Evolutionary conservation across 2,329 filamentous ascomycete genomes (phyloP).

Genomic region (Aspergillus hortae): DNA sequence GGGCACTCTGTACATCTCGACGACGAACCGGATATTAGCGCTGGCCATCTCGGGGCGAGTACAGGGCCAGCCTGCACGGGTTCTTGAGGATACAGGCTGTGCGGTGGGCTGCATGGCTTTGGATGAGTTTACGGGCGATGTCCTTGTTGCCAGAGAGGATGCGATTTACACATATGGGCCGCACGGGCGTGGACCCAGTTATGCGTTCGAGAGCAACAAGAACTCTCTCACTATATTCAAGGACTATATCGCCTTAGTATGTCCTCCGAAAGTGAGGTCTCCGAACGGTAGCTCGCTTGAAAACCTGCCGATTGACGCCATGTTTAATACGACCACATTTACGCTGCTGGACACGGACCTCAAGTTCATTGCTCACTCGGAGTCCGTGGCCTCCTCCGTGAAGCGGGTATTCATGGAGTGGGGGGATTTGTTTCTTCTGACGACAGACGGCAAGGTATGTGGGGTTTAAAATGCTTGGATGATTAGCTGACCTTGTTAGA

Average conservation of each 20-base stretch:
- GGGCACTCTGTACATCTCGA: conserved; percentile 87
- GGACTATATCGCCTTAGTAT: conserved; percentile 83
- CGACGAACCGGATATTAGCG: conserved; percentile 81
- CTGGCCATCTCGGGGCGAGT: conserved; percentile 83
- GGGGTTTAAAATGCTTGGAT: background rate
- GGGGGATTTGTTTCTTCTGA: conserved; percentile 88
- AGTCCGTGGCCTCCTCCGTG: conserved; percentile 76
- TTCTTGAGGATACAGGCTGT: conserved; percentile 85
- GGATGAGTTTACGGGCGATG: conserved; percentile 73
- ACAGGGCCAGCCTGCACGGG: conserved; percentile 82
- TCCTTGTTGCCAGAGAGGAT: conserved; percentile 91
- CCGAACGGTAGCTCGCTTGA: conserved; percentile 61
- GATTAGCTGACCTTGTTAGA: conserved; percentile 44
- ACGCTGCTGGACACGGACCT: conserved; percentile 88
- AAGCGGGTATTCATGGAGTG: conserved; percentile 79
- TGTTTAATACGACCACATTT: conserved; percentile 85
- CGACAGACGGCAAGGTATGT: conserved; percentile 81
- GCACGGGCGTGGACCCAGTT: conserved; percentile 80
- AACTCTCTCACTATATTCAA: conserved; percentile 73
- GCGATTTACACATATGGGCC: conserved; percentile 90
- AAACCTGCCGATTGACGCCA: conserved; percentile 73
- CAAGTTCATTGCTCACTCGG: conserved; percentile 83
- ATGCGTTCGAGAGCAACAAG: conserved; percentile 89
- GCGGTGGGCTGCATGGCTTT: conserved; percentile 93
- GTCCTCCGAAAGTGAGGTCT: conserved; percentile 63